These are phyloP conservation scores for Calonectria honghensis DNA, from an alignment of 2,329 filamentous ascomycete genomes.

Conservation along the genomic window DNA sequence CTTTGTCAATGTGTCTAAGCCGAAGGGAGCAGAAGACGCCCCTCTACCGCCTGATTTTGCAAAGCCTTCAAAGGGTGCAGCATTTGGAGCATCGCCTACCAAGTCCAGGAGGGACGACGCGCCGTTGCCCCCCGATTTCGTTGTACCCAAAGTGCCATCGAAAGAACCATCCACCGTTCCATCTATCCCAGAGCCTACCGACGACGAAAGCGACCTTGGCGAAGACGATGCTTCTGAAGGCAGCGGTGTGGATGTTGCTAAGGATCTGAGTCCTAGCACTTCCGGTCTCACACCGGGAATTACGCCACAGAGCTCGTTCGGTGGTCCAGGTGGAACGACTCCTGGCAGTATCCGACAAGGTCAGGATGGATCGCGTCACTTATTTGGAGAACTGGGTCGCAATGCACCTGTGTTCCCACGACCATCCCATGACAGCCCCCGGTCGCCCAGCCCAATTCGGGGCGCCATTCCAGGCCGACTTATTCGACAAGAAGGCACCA, in stretches of 20 bases:
- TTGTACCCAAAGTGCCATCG: conserved; percentile 57
- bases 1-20: conserved; percentile 56
- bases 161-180: conserved; percentile 59
- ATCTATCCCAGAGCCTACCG: conserved; percentile 60
- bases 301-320: conserved; percentile 77
- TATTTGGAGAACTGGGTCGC: conserved; percentile 74
- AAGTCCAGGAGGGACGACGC: conserved; percentile 59
- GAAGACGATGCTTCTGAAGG: conserved; percentile 71
- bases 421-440: conserved; percentile 74
- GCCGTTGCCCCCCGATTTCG: conserved; percentile 63
- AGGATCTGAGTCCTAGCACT: conserved; percentile 75
- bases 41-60: conserved; percentile 59
- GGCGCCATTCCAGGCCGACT: conserved; percentile 72
- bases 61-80: conserved; percentile 41
- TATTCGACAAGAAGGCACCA: conserved; percentile 68
- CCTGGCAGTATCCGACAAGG: conserved; percentile 60
- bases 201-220: conserved; percentile 64
- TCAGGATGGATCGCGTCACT: conserved; percentile 64
- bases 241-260: conserved; percentile 79
- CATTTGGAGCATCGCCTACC: conserved; percentile 60
- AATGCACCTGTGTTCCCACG: conserved; percentile 73
- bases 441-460: conserved; percentile 83
- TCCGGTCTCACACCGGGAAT: conserved; percentile 67
- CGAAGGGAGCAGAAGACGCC: conserved; percentile 51
- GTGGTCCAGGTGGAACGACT: conserved; percentile 65